Conservation (phyloP, 2,329 filamentous ascomycete species). For the Stylonectria norvegica region DNA sequence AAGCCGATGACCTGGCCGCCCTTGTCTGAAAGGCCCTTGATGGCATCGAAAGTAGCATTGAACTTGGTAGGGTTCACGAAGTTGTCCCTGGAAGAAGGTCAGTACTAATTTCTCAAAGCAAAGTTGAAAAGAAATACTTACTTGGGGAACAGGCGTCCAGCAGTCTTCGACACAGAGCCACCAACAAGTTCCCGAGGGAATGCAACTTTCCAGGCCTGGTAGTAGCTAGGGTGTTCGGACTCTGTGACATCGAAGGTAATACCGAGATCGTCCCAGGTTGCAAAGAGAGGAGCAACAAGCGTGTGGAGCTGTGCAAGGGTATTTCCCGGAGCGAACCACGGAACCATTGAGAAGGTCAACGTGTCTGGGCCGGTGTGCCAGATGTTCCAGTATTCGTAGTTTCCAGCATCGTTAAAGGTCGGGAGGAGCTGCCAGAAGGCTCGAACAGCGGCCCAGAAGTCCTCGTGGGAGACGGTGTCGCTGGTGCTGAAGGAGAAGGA, state of each 20-base stretch:
- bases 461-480: conserved; percentile 9
- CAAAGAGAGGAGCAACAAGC: conserved; percentile 12
- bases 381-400: conserved; percentile 24
- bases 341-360: conserved; percentile 17
- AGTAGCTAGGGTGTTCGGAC: conserved; percentile 18
- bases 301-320: conserved; percentile 15
- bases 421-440: conserved; percentile 16
- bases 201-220: conserved; percentile 19
- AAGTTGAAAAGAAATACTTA: not conserved
- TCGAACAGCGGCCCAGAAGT: conserved; percentile 18
- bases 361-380: conserved; percentile 8
- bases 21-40: conserved; percentile 38
- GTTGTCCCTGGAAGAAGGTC: conserved; percentile 6
- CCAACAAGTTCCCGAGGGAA: conserved; percentile 19
- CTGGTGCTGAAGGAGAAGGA: conserved; percentile 19
- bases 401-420: conserved; percentile 16
- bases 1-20: conserved; percentile 41
- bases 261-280: conserved; percentile 10
- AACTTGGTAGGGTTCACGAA: conserved; percentile 25
- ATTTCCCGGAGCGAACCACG: conserved; percentile 21
- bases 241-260: conserved; percentile 10
- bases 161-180: conserved; percentile 14
- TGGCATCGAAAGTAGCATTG: conserved; percentile 32
- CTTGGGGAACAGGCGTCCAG: conserved; percentile 21
- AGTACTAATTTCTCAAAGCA: not conserved